Conservation (phyloP, 805 yeast species). For the Starmera quercuum region DNA sequence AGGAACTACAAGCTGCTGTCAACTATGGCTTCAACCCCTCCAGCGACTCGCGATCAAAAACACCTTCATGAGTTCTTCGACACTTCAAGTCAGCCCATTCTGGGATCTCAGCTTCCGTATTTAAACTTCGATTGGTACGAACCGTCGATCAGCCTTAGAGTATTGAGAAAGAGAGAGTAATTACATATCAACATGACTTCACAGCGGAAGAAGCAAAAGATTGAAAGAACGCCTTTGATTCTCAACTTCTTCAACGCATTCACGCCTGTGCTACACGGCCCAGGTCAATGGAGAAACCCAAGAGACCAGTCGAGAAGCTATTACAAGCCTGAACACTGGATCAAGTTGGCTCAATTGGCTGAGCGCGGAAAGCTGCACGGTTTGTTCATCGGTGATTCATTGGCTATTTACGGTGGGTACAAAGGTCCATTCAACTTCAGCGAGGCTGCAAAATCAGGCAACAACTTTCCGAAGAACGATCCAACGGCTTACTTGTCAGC, state of each 20-base stretch:
- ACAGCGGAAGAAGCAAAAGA: constrained; percentile 2
- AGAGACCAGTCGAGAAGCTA: constrained; percentile 5
- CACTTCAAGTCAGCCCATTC: no score
- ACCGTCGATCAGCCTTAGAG: no score
- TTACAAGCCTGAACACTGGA: constrained; percentile 23
- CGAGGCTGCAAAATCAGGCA: constrained; percentile 22
- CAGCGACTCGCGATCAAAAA: no score
- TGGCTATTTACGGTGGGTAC: constrained; percentile 29
- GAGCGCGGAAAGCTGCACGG: constrained; percentile 28
- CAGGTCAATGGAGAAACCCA: constrained; percentile 7
- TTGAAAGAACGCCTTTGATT: constrained; percentile 1
- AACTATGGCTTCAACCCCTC: no score
- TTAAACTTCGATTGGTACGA: no score
- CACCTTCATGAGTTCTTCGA: no score
- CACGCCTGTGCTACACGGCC: constrained; percentile 4
- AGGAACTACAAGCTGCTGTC: no score
- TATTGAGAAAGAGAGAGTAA: no score
- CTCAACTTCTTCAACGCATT: constrained; percentile 5
- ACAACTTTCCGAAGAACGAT: constrained; percentile 23
- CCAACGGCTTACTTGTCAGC: constrained; percentile 25
- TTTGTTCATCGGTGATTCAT: constrained; percentile 27
- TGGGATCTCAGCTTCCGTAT: no score
- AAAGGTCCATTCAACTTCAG: constrained; percentile 26
- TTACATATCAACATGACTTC: no score
- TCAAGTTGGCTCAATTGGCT: constrained; percentile 24